phyloP scores from a whole-genome alignment of 129 eudicot species.

The Escallonia herrerae region DNA sequence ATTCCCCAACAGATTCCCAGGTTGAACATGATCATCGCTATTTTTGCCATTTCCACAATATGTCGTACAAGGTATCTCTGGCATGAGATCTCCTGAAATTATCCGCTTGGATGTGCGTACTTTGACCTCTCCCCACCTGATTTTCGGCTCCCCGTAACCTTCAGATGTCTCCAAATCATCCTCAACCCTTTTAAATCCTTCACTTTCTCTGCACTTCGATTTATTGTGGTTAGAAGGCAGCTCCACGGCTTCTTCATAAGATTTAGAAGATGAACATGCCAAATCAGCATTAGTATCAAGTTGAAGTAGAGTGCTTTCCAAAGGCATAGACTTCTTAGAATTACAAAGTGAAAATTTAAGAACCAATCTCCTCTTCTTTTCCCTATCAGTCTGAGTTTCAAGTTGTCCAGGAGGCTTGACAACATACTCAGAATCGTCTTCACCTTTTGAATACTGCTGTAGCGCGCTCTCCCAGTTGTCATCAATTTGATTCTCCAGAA shows the following conservation, averaged over 20 bases:
- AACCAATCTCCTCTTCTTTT: constrained; percentile 46
- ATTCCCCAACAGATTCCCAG: not conserved
- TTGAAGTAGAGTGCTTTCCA: constrained; percentile 25
- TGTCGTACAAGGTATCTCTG: not conserved
- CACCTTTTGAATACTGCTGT: constrained; percentile 12
- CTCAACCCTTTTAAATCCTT: constrained; percentile 11
- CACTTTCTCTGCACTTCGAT: constrained; percentile 2
- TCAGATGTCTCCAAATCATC: constrained; percentile 6
- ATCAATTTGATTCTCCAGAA: constrained; percentile 7
- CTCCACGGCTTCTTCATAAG: constrained; percentile 19
- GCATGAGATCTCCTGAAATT: constrained; percentile 8
- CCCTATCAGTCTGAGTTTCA: constrained; percentile 16
- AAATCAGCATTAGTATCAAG: constrained; percentile 11
- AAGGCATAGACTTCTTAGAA: constrained; percentile 23
- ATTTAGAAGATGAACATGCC: constrained; percentile 28
- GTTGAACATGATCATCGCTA: constrained; percentile 1
- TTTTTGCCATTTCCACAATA: not conserved
- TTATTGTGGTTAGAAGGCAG: constrained; percentile 1
- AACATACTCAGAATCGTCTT: constrained; percentile 19
- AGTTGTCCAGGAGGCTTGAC: constrained; percentile 25
- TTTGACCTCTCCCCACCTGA: constrained; percentile 24
- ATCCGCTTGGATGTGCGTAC: constrained; percentile 13
- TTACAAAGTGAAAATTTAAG: constrained; percentile 44
- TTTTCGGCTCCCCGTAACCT: constrained; percentile 6
- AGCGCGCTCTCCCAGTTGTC: constrained; percentile 8